A percentile compares a stretch with the other conserved stretches of the same genome.
These are phyloP conservation scores for Talaromyces rugulosus DNA, from an alignment of 2,329 filamentous ascomycete species.

Conservation along the genomic window DNA sequence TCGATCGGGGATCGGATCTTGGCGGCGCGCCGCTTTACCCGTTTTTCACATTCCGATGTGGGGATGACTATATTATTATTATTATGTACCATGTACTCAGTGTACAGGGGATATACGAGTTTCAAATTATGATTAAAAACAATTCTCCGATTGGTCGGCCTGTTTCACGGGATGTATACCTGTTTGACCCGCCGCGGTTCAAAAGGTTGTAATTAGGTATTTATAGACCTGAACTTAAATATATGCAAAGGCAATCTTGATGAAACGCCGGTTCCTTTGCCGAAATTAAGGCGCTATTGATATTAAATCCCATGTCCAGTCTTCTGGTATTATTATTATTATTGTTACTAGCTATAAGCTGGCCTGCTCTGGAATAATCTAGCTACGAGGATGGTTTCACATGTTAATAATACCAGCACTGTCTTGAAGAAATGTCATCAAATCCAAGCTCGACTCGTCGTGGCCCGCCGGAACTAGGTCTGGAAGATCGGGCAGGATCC, in stretches of 20 bases:
- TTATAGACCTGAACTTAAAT: too few relatives aligned
- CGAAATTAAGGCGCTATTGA: not conserved
- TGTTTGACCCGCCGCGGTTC: too few relatives aligned
- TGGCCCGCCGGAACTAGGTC: not conserved
- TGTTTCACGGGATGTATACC: too few relatives aligned
- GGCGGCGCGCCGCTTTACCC: not conserved
- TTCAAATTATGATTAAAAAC: too few relatives aligned
- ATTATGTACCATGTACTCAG: not conserved
- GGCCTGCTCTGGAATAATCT: not conserved
- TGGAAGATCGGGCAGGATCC: not conserved
- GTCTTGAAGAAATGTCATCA: not conserved
- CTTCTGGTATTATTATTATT: too few relatives aligned
- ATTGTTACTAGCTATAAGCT: not conserved
- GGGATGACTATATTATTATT: too few relatives aligned
- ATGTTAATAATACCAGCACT: not conserved
- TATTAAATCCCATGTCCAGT: too few relatives aligned
- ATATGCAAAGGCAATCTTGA: not conserved
- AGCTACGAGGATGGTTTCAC: not conserved
- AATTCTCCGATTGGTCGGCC: too few relatives aligned
- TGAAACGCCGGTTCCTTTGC: not conserved
- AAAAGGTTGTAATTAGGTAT: too few relatives aligned
- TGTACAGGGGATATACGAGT: too few relatives aligned
- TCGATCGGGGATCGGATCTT: not conserved
- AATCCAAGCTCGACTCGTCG: not conserved
- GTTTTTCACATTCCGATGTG: not conserved